Conservation (phyloP, 2,329 filamentous ascomycete genomes). For the Calycina marina region DNA sequence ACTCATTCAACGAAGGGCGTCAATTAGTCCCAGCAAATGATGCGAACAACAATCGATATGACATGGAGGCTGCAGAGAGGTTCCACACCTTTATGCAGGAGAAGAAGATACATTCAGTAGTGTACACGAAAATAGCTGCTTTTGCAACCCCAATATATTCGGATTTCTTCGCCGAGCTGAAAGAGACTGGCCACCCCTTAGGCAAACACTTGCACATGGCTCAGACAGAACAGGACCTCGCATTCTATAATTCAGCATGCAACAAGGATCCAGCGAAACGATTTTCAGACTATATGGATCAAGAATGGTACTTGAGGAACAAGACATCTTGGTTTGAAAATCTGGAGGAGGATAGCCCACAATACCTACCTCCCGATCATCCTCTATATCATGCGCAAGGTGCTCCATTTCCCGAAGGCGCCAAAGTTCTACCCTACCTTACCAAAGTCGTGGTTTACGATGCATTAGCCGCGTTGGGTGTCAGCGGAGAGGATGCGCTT, state of each 20-base stretch:
- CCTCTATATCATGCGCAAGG: background rate
- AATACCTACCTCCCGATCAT: background rate
- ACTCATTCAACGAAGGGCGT: constrained; percentile 1
- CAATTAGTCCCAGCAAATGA: background rate
- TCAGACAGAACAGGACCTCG: constrained; percentile 1
- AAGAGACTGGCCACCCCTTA: constrained; percentile 3
- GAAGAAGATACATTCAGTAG: constrained; percentile 4
- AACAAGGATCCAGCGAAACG: background rate
- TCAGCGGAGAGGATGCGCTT: constrained; percentile 3
- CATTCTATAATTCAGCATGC: background rate
- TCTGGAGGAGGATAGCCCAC: background rate
- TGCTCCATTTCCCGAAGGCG: background rate
- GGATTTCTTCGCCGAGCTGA: constrained; percentile 2
- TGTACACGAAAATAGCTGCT: constrained; percentile 6
- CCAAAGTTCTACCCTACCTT: constrained; percentile 6
- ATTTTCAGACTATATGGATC: constrained; percentile 2
- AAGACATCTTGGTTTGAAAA: constrained; percentile 4
- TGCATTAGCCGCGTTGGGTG: constrained; percentile 6
- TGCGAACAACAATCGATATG: constrained; percentile 9
- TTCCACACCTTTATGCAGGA: constrained; percentile 6
- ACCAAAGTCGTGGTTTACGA: constrained; percentile 6
- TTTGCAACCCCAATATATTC: constrained; percentile 3
- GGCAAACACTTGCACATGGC: constrained; percentile 3
- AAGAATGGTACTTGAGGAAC: constrained; percentile 4
- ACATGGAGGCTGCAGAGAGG: background rate